Percentiles rank a stretch among this genome's conserved stretches.
phyloP scores from a whole-genome alignment of 129 eudicot genomes.

The Lactuca sativa region DNA sequence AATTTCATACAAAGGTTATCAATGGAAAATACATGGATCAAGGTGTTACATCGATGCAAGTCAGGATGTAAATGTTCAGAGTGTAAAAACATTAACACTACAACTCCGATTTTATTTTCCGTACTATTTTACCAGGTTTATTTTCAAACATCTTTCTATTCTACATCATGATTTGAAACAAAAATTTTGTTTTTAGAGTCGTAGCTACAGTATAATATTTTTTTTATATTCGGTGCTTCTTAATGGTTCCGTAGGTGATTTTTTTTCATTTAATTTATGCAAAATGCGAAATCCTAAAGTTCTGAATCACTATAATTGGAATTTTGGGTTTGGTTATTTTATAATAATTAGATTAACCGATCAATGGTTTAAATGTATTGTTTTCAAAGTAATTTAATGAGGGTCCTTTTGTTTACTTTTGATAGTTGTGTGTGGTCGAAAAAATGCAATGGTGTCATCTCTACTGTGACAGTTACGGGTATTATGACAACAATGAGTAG shows the following conservation, averaged over 20 bases:
- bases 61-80: too few relatives aligned
- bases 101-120: background rate
- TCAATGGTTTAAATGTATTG: background rate
- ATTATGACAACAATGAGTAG: conserved; percentile 35
- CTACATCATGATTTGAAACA: background rate
- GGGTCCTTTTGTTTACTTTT: background rate
- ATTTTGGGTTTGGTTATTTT: background rate
- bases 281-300: conserved; percentile 24
- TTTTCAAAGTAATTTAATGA: background rate
- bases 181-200: background rate
- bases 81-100: too few relatives aligned
- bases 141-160: background rate
- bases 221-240: conserved; percentile 7
- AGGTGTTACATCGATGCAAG: too few relatives aligned
- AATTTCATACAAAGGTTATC: too few relatives aligned
- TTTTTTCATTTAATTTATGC: background rate
- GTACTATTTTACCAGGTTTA: background rate
- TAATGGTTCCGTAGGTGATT: background rate
- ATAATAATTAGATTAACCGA: background rate
- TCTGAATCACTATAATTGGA: background rate
- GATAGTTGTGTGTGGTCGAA: background rate
- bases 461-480: conserved; percentile 68
- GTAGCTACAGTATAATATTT: background rate
- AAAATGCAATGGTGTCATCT: conserved; percentile 52
- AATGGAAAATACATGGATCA: too few relatives aligned